Conservation (phyloP, 805 yeast genomes). For the Kodamaea laetipori region DNA sequence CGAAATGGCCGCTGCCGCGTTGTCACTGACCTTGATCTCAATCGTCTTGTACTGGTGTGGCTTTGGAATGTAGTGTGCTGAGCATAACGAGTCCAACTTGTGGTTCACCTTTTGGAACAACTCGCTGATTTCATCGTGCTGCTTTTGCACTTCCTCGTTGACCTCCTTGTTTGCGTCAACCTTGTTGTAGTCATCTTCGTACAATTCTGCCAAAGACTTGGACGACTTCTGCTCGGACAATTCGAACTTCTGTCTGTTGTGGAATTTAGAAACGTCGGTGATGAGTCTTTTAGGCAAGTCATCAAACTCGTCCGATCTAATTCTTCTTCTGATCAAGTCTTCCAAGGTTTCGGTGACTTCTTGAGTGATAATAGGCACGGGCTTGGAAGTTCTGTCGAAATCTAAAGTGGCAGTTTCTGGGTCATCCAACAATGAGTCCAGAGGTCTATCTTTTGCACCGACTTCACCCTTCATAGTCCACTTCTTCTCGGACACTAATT, state of each 20-base stretch:
- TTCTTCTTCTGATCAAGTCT: conserved; percentile 83
- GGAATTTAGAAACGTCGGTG: conserved; percentile 63
- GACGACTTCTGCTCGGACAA: conserved; percentile 81
- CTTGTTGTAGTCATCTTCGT: conserved; percentile 76
- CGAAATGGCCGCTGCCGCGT: conserved; percentile 74
- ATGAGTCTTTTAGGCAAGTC: conserved; percentile 77
- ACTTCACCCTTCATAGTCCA: conserved; percentile 97
- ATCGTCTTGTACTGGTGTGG: conserved; percentile 73
- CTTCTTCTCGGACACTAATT: conserved; percentile 83
- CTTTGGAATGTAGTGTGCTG: conserved; percentile 94
- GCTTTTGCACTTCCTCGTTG: conserved; percentile 64
- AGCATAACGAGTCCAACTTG: conserved; percentile 82
- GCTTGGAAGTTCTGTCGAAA: conserved; percentile 91
- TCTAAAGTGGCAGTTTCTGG: conserved; percentile 57
- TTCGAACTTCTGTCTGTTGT: conserved; percentile 51
- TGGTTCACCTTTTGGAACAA: conserved; percentile 63
- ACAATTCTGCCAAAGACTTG: conserved; percentile 87
- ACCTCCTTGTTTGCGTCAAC: conserved; percentile 49
- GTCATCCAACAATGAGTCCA: conserved; percentile 80
- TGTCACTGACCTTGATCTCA: conserved; percentile 67
- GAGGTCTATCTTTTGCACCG: conserved; percentile 74
- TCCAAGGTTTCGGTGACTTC: conserved; percentile 86
- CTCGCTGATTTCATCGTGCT: conserved; percentile 76
- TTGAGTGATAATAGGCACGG: conserved; percentile 92
- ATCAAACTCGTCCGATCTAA: conserved; percentile 74